Conservation (phyloP, 805 yeast genomes). For the Kluyveromyces aestuarii region DNA sequence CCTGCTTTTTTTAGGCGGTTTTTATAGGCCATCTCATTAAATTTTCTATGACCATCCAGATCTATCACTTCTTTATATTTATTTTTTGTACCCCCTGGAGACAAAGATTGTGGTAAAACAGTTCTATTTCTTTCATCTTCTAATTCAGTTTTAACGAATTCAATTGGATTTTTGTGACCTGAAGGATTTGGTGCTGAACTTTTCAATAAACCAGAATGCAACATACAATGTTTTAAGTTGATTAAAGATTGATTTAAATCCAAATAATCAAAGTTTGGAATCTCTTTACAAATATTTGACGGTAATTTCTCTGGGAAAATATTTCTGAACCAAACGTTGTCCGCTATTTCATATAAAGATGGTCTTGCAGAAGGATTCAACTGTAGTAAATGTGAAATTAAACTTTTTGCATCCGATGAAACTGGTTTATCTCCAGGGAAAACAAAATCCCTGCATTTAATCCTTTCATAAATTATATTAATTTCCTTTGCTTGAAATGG, state of each 20-base stretch:
- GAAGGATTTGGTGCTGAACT: slow-evolving; percentile 10
- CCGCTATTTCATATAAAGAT: slow-evolving; percentile 64
- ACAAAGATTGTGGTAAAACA: slow-evolving; percentile 77
- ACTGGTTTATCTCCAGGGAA: slow-evolving; percentile 66
- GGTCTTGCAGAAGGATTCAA: slow-evolving; percentile 80
- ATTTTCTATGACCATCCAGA: slow-evolving; percentile 25
- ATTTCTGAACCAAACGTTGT: slow-evolving; percentile 81
- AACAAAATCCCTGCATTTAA: slow-evolving; percentile 67
- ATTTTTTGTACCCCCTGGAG: slow-evolving; percentile 84
- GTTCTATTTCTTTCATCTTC: slow-evolving; percentile 59
- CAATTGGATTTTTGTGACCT: slow-evolving; percentile 51
- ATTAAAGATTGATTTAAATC: slow-evolving; percentile 52
- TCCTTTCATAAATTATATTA: slow-evolving; percentile 83
- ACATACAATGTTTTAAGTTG: slow-evolving; percentile 60
- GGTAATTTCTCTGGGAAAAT: slow-evolving; percentile 71
- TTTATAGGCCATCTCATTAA: slow-evolving; percentile 28
- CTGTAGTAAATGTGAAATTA: slow-evolving; percentile 65
- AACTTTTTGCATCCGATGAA: slow-evolving; percentile 60
- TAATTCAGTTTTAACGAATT: slow-evolving; percentile 58
- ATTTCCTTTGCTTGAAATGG: slow-evolving; percentile 97
- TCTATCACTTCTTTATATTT: slow-evolving; percentile 72
- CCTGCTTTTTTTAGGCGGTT: slow-evolving; percentile 29
- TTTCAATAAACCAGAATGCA: slow-evolving; percentile 48
- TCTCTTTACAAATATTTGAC: slow-evolving; percentile 36
- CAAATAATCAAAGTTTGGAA: slow-evolving; percentile 52